Conservation (phyloP, 257 asterid genomes). For the Penstemon barbatus region DNA sequence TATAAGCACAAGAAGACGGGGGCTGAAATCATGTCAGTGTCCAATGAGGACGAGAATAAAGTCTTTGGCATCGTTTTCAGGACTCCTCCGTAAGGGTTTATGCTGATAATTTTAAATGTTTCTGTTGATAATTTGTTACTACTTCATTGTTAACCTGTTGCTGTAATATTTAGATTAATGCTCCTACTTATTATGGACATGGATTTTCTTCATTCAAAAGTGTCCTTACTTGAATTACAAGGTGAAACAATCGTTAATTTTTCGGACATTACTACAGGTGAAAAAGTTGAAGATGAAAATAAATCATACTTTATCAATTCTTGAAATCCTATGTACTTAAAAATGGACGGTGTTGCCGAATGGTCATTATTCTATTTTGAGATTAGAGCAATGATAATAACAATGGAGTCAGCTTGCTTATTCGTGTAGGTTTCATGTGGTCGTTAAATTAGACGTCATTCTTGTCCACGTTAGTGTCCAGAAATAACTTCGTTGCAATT, state of each 20-base stretch:
- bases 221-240: not conserved
- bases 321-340: no score
- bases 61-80: constrained; percentile 92
- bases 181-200: not conserved
- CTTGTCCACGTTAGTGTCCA: not conserved
- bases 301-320: not conserved
- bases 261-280: not conserved
- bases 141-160: not conserved
- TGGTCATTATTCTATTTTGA: not conserved
- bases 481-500: not conserved
- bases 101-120: not conserved
- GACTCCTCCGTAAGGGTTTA: constrained; percentile 85
- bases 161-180: not conserved
- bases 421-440: not conserved
- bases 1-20: constrained; percentile 97
- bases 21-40: constrained; percentile 90
- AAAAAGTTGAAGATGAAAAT: not conserved
- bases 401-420: not conserved
- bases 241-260: not conserved
- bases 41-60: constrained; percentile 94
- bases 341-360: no score
- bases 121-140: not conserved
- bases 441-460: not conserved
- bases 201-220: not conserved
- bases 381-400: constrained; percentile 10